Evolutionary conservation across 1,139 yeast species (phyloP).

Genomic region (Suhomyces anneliseae): DNA sequence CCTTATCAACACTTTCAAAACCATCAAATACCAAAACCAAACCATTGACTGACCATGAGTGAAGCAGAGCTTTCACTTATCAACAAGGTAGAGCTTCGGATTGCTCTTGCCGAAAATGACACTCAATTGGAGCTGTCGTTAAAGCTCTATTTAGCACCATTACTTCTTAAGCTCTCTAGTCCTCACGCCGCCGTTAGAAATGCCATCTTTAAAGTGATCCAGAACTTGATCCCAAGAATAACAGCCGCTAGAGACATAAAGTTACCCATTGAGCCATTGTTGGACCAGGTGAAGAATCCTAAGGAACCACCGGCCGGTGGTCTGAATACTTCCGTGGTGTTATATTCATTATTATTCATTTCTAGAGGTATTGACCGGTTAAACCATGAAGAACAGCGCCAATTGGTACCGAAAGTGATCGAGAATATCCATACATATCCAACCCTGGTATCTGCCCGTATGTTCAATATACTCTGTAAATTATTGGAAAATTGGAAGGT

Average conservation of each 20-base stretch:
- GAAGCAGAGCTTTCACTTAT: conserved; percentile 59
- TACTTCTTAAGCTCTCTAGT: conserved; percentile 76
- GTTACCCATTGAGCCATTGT: conserved; percentile 61
- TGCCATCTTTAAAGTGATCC: conserved; percentile 66
- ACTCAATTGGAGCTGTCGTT: conserved; percentile 62
- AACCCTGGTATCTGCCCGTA: conserved; percentile 50
- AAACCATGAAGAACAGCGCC: conserved; percentile 28
- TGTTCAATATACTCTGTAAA: conserved; percentile 62
- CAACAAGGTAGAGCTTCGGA: conserved; percentile 76
- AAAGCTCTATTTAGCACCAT: conserved; percentile 68
- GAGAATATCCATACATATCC: conserved; percentile 43
- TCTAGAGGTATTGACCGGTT: conserved; percentile 65
- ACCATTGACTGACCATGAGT: conserved; percentile 28
- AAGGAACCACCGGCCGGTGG: conserved; percentile 44
- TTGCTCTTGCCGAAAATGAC: conserved; percentile 75
- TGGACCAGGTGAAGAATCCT: conserved; percentile 64
- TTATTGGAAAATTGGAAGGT: conserved; percentile 51
- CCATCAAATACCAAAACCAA: background rate
- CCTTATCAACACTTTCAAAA: no score
- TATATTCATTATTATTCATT: conserved; percentile 66
- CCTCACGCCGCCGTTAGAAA: conserved; percentile 65
- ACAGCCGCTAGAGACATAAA: conserved; percentile 54
- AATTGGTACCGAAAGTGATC: conserved; percentile 50
- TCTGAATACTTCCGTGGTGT: conserved; percentile 49
- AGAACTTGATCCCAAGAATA: conserved; percentile 67